Base-by-base conservation (phyloP, 345 rosid species). In the Euphorbia peplus region DNA sequence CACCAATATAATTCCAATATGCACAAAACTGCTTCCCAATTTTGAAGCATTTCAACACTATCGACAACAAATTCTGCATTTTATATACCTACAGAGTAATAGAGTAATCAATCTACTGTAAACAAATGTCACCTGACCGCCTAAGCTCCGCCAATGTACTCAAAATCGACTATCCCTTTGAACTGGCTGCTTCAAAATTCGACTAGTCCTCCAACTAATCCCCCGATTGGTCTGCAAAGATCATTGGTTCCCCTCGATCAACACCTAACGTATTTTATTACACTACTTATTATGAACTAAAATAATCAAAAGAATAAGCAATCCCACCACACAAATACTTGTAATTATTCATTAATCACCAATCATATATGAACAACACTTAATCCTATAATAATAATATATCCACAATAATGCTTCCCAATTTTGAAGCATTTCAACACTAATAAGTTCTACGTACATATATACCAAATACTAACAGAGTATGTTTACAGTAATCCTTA, bases 391-490 rank as follows among this genome's bases (percentile, higher is more conserved):
- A 1, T 50, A 41, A 1, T 10, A 50, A 42, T 37, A 18, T 19
- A 58, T 44, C 11, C 7, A 60, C 8, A 46, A 15, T 11, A 16
- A 15, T 11, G 72, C 50, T 52, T 48, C 66, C 66, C 32, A 30
- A 35, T 59, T 47, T 60, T 35, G 73, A 57, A 61, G 59, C 24
- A 32, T n/a, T n/a, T 14, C 14, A 29, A 22, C 60, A 48, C 5
- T 21, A 68, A 21, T 5, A 4, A 22, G 21, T 44, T 21, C 26
- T 7, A 52, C 57, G 25, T 12, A 5, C 21, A 25, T 58, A 28
- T 11, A n/a, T n/a, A n/a, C n/a, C n/a, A n/a, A n/a, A n/a, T n/a
- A 22, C 39, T 32, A 59, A 61, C 53, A 70, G 56, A 75, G 18
- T 46, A 46, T 50, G 19, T 15, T 18, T 32, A 44, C 18, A 44